These are phyloP conservation scores for Heracleum sosnowskyi DNA, from an alignment of 129 eudicot genomes.

Conservation along the genomic window DNA sequence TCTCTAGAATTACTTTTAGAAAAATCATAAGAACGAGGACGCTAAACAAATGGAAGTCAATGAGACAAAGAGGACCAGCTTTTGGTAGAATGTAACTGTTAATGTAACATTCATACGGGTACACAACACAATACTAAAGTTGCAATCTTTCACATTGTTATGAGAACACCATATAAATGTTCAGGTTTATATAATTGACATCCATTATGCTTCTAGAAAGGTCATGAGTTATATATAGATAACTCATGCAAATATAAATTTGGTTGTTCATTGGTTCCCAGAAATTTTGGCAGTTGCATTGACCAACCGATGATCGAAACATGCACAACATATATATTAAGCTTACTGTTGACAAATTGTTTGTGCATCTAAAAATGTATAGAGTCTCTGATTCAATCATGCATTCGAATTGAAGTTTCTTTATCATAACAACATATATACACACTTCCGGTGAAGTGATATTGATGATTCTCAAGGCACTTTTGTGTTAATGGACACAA, in stretches of 20 bases:
- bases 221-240: not conserved
- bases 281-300: not conserved
- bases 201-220: not conserved
- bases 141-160: not conserved
- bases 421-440: not conserved
- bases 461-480: constrained; percentile 11
- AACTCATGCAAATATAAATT: not conserved
- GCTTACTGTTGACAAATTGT: not conserved
- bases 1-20: no score
- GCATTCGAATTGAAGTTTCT: not conserved
- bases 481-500: not conserved
- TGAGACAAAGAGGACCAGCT: not conserved
- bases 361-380: not conserved
- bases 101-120: not conserved
- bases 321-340: not conserved
- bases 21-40: not conserved
- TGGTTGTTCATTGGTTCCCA: not conserved
- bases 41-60: not conserved
- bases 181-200: not conserved
- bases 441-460: constrained; percentile 6
- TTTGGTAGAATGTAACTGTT: not conserved
- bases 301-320: constrained; percentile 6
- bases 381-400: not conserved
- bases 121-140: not conserved
- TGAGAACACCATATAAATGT: not conserved